Percentiles rank a stretch among this genome's conserved stretches.
Evolutionary conservation across 1,284 basidiomycete species (phyloP).

Genomic region (Microstroma glucosiphilum): DNA sequence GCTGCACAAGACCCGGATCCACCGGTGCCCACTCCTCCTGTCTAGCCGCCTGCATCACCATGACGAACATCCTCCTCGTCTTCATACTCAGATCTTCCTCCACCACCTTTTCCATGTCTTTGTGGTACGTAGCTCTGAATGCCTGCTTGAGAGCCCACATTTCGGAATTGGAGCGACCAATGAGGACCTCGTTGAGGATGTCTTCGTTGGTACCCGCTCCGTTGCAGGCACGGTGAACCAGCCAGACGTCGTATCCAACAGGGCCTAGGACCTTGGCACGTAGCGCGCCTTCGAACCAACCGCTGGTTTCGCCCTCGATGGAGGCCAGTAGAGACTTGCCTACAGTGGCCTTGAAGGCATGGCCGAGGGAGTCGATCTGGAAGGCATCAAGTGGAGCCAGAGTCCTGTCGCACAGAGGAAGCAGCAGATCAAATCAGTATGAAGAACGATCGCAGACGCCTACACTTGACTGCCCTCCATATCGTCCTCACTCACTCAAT

Average conservation of each 20-base stretch:
- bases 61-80: constrained; percentile 43
- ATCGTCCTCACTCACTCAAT: constrained; percentile 16
- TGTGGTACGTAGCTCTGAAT: constrained; percentile 35
- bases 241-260: constrained; percentile 41
- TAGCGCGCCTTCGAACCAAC: constrained; percentile 42
- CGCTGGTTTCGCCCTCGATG: constrained; percentile 47
- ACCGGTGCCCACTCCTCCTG: constrained; percentile 34
- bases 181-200: constrained; percentile 46
- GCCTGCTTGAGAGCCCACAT: constrained; percentile 45
- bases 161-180: constrained; percentile 41
- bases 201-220: constrained; percentile 49
- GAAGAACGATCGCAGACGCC: background rate
- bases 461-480: constrained; percentile 1
- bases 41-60: constrained; percentile 43
- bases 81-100: constrained; percentile 48
- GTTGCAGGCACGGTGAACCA: constrained; percentile 41
- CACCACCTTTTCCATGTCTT: constrained; percentile 43
- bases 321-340: constrained; percentile 43
- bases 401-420: constrained; percentile 6
- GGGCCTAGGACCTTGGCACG: constrained; percentile 41
- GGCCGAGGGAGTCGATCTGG: constrained; percentile 34
- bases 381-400: constrained; percentile 40
- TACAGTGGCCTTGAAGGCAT: constrained; percentile 39
- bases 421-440: background rate
- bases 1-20: constrained; percentile 25